Base-by-base conservation (phyloP, 768 basidiomycete species). In the Hebeloma cylindrosporum region DNA sequence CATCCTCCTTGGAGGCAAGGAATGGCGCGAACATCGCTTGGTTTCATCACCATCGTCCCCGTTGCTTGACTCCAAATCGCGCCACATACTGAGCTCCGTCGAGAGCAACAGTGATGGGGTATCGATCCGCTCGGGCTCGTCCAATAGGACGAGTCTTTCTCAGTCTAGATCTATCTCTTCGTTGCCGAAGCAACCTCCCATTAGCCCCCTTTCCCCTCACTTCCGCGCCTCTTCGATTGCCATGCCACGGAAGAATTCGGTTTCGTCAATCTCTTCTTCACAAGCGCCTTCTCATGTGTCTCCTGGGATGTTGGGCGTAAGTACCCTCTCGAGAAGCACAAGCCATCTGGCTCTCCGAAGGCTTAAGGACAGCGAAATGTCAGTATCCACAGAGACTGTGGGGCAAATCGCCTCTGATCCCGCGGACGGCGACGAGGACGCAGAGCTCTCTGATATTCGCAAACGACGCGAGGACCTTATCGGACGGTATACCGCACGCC, bases 401-500 rank as follows among this genome's bases (percentile, higher is more conserved):
- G 57, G 31, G n/a, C n/a, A n/a, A n/a, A n/a, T n/a, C n/a, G 37
- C 7, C 20, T 29, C 21, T 30, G 34, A 25, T 18, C 18, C 47
- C 22, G 18, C 45, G 60, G 56, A 48, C 22, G 56, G 47, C 28
- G 55, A 51, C 28, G 48, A 50, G 27, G 35, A 58, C 40, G 30
- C 59, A 41, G 59, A 86, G 62, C 66, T 87, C 50, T 54, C 58
- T 2, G 85, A 88, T 47, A 78, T 91, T 40, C 77, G 82, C 40
- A 68, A 73, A 43, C 75, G 86, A 29, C 73, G 79, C 30, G 74
- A 73, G 20, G 86, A 87, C 50, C 79, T 91, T 37, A 76, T 77
- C 20, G 73, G 66, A 44, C 75, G 88, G 39, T 92, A 88, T 61
- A 78, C 80, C 40, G 73, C 77, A 20, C 79, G 87, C 37, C 60